Evolutionary conservation across 139 green algal species (phyloP), one percentile per base, ranked within the genome.

Genomic region (Picochlorum sp.): DNA sequence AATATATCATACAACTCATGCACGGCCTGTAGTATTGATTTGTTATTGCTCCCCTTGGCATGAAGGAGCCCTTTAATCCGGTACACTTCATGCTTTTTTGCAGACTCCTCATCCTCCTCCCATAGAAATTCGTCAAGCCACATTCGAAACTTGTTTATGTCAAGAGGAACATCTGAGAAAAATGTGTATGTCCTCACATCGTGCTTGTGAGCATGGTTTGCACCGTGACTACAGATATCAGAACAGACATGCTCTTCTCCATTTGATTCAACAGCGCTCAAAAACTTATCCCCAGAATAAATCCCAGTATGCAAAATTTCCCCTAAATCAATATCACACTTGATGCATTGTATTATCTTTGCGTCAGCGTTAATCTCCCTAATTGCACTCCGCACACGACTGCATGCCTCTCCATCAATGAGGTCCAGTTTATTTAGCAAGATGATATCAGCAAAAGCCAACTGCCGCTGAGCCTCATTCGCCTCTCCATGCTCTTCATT

Each of bases 341-440:
- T 71, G 11, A 67, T 65, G 10, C 82, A 90, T 50, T 60, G 70
- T 2, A 88, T 51, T n/a, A 94, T 73, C 16, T 57, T 28, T 6
- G 81, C 89, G 11, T 64, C 70, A 15, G 70, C 65, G 67, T 96
- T 96, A 50, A 95, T 85, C 20, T 47, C 60, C 0, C 57, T 57
- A 24, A 96, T 77, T 50, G 66, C 34, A 0, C 52, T 57, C 60
- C 86, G 65, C 0, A 83, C 70, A 4, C 54, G 61, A 8, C 23
- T 30, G 41, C 88, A 47, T 23, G 83, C 72, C 44, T 72, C 66
- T 28, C 82, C 67, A 14, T 37, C 57, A 13, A 78, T 74, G 44
- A 94, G 66, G 71, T 96, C 88, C 44, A 89, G 79, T 82, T 95
- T 95, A 70, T 95, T 95, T 11, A 95, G 68, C 57, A 96, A 67